phyloP scores from a whole-genome alignment of 2,329 filamentous ascomycete genomes.

The Thielaviopsis populi region DNA sequence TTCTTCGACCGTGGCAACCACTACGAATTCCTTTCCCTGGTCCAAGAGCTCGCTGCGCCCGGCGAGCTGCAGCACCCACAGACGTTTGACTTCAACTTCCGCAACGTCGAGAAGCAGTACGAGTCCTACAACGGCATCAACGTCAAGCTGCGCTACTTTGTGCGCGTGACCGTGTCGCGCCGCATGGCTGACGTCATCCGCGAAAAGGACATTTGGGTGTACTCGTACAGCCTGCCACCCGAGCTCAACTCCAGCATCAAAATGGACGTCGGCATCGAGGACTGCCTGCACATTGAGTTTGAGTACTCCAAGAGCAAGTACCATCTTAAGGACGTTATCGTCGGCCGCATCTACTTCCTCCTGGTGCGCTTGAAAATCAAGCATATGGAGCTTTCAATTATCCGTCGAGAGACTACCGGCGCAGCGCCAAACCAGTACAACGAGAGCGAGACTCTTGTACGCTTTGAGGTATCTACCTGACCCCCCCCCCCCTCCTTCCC shows the following conservation, averaged over 20 bases:
- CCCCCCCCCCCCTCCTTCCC: constrained; percentile 14
- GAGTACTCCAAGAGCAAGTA: constrained; percentile 99
- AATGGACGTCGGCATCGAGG: constrained; percentile 99
- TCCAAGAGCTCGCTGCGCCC: constrained; percentile 90
- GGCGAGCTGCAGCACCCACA: constrained; percentile 97
- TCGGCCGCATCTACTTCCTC: constrained; percentile 95
- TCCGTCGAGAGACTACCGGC: constrained; percentile 88
- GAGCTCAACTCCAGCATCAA: constrained; percentile 98
- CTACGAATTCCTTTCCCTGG: constrained; percentile 95
- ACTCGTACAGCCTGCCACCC: constrained; percentile 92
- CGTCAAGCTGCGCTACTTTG: constrained; percentile 95
- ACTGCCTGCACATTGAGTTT: constrained; percentile 97
- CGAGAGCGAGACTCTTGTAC: constrained; percentile 92
- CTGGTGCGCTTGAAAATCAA: constrained; percentile 97
- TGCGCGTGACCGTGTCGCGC: constrained; percentile 88
- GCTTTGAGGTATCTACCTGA: constrained; percentile 87
- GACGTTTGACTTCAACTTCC: constrained; percentile 99
- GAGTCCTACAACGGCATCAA: constrained; percentile 99
- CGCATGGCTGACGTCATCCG: constrained; percentile 96
- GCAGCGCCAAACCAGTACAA: constrained; percentile 98
- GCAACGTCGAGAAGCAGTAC: constrained; percentile 99
- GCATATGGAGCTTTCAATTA: constrained; percentile 98
- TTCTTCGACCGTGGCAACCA: constrained; percentile 99
- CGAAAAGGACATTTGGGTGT: constrained; percentile 99
- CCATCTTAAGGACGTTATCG: constrained; percentile 97